Evolutionary conservation across 2,329 filamentous ascomycete genomes (phyloP).

Genomic region (Talaromyces pinophilus): DNA sequence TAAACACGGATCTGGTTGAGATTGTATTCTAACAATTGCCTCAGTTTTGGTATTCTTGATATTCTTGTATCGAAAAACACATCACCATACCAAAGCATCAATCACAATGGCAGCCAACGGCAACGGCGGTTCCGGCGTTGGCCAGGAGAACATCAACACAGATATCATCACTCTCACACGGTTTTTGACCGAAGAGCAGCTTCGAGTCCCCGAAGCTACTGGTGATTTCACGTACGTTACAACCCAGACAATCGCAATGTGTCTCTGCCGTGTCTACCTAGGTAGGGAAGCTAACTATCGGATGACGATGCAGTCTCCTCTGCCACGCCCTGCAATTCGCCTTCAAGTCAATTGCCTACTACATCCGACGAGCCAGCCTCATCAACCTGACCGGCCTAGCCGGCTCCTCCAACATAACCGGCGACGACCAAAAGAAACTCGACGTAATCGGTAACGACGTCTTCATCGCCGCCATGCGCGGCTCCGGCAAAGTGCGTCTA

Average conservation of each 20-base stretch:
- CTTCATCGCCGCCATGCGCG: conserved; percentile 93
- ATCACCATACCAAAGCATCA: conserved; percentile 22
- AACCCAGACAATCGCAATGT: background rate
- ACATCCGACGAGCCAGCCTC: conserved; percentile 91
- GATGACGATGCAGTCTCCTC: conserved; percentile 65
- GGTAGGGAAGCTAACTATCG: background rate
- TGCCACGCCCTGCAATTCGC: conserved; percentile 98
- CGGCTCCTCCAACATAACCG: conserved; percentile 90
- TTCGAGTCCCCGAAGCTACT: conserved; percentile 88
- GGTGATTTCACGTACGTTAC: conserved; percentile 91
- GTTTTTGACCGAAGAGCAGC: conserved; percentile 94
- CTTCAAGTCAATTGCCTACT: conserved; percentile 99
- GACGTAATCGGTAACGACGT: conserved; percentile 98
- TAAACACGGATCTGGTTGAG: background rate
- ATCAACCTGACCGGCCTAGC: conserved; percentile 95
- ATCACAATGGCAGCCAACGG: conserved; percentile 47
- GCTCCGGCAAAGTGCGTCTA: conserved; percentile 84
- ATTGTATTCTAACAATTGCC: background rate
- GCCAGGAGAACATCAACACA: conserved; percentile 82
- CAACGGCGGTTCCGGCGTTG: conserved; percentile 55
- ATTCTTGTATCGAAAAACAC: background rate
- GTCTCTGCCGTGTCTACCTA: background rate
- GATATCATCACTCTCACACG: conserved; percentile 94
- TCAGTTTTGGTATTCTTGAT: background rate
- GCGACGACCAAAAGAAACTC: conserved; percentile 99